Conservation (phyloP, 208 protist species). For the Leishmania amazonensis region DNA sequence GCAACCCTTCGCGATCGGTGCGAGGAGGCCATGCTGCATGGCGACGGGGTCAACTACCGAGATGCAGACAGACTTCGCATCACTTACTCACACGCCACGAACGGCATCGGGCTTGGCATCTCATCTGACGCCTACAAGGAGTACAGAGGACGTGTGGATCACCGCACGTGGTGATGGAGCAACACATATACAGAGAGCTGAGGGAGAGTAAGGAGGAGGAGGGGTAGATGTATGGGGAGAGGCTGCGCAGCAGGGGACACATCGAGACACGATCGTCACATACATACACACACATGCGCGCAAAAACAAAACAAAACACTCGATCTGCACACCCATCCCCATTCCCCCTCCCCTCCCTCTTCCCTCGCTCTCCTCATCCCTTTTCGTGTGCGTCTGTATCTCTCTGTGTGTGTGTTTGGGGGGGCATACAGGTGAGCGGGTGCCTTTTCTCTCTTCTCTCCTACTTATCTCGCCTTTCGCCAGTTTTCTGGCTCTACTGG, state of each 20-base stretch:
- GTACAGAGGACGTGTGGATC: conserved; percentile 38
- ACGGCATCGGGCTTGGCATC: conserved; percentile 78
- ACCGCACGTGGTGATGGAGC: conserved; percentile 33
- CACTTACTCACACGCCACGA: conserved; percentile 53
- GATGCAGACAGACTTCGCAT: conserved; percentile 45
- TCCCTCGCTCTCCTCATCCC: background rate
- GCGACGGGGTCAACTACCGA: conserved; percentile 63
- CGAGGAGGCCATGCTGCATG: conserved; percentile 39
- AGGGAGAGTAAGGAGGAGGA: background rate
- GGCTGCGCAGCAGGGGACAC: background rate
- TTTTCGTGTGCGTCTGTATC: background rate
- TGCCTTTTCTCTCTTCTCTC: background rate
- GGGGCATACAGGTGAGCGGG: background rate
- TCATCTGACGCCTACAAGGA: conserved; percentile 78
- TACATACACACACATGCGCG: background rate
- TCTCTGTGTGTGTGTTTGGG: background rate
- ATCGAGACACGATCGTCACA: background rate
- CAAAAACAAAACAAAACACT: background rate
- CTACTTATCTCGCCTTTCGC: background rate
- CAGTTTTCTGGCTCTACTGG: background rate
- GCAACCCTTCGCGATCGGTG: conserved; percentile 36
- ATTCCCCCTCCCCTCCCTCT: background rate
- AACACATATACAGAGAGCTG: background rate
- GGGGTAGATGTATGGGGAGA: background rate
- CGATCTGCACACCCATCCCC: background rate